Conservation (phyloP, 768 basidiomycete genomes). For the Suillus sp. region DNA sequence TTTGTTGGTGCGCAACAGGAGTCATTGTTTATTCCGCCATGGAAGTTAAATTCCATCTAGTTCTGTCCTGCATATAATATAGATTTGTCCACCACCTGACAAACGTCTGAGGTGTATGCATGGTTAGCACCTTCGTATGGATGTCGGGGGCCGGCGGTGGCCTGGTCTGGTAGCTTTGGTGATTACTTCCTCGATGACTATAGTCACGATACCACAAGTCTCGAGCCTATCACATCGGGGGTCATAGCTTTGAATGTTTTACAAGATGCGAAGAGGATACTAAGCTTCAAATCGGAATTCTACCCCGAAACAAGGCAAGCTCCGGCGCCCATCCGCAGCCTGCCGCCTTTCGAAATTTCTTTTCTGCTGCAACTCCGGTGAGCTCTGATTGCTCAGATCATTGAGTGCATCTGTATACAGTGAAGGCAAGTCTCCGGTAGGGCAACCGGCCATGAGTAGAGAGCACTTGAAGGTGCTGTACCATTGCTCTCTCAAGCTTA, state of each 20-base stretch:
- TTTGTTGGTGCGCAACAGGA: background rate
- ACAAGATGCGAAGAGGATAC: too few relatives aligned
- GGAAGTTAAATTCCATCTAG: background rate
- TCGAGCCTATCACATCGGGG: too few relatives aligned
- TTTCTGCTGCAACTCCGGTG: too few relatives aligned
- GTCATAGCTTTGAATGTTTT: too few relatives aligned
- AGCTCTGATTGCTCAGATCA: too few relatives aligned
- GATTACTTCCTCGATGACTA: background rate
- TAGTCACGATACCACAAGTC: background rate
- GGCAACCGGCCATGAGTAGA: too few relatives aligned
- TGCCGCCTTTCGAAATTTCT: background rate
- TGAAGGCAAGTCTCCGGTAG: too few relatives aligned
- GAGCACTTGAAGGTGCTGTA: too few relatives aligned
- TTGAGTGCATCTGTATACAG: too few relatives aligned
- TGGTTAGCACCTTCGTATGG: background rate
- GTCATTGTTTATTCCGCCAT: background rate
- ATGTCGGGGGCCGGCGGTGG: background rate
- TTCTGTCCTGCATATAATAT: background rate
- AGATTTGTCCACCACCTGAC: background rate
- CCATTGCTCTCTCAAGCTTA: too few relatives aligned
- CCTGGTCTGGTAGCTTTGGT: background rate
- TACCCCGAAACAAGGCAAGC: background rate
- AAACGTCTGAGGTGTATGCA: background rate
- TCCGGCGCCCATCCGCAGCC: background rate
- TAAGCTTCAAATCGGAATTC: too few relatives aligned